Evolutionary conservation across 2,329 filamentous ascomycete species (phyloP).

Genomic region (Geosmithia putterillii): DNA sequence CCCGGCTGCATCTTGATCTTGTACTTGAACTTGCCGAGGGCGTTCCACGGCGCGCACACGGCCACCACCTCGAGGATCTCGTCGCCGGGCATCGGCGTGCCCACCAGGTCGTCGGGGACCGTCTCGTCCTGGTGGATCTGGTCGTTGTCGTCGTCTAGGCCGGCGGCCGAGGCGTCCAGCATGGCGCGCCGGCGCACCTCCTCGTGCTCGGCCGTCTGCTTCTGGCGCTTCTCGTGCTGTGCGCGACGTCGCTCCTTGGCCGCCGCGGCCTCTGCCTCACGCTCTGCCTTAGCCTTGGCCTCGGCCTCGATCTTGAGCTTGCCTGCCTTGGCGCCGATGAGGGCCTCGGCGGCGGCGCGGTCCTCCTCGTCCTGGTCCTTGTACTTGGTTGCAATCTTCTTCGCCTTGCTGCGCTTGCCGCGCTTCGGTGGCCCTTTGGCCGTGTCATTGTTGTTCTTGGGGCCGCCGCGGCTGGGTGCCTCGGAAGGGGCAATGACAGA

Average conservation of each 20-base stretch:
- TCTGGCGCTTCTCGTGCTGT: constrained; percentile 68
- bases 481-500: constrained; percentile 7
- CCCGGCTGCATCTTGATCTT: constrained; percentile 92
- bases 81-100: constrained; percentile 67
- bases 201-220: constrained; percentile 66
- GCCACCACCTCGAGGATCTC: constrained; percentile 60
- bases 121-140: constrained; percentile 41
- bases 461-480: constrained; percentile 6
- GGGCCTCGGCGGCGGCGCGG: constrained; percentile 64
- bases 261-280: constrained; percentile 50
- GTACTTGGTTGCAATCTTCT: constrained; percentile 83
- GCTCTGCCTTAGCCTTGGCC: constrained; percentile 57
- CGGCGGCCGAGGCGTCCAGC: constrained; percentile 30
- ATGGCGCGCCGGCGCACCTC: constrained; percentile 50
- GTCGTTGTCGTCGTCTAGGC: constrained; percentile 46
- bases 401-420: constrained; percentile 71
- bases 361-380: constrained; percentile 93
- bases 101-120: constrained; percentile 60
- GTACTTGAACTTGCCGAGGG: constrained; percentile 67
- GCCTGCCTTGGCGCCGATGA: constrained; percentile 68
- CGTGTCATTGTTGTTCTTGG: constrained; percentile 23
- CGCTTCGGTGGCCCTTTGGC: constrained; percentile 34
- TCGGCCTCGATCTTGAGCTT: constrained; percentile 58
- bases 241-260: constrained; percentile 63
- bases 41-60: constrained; percentile 53